phyloP scores from a whole-genome alignment of 495 filamentous ascomycete genomes.

The Aspergillus campestris region DNA sequence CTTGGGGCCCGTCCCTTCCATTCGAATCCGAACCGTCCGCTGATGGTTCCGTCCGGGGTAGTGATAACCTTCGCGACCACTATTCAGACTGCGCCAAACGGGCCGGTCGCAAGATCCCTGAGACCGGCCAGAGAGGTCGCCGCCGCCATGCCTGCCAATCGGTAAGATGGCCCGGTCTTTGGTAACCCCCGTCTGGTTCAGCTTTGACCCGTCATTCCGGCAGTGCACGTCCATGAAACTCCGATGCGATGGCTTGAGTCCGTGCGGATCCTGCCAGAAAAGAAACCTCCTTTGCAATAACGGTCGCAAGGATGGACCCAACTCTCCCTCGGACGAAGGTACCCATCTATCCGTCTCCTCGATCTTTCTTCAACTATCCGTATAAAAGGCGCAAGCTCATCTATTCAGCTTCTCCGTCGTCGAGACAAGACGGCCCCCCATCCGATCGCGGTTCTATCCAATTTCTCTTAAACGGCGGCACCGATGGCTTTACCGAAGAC shows the following conservation, averaged over 20 bases:
- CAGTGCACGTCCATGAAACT: conserved; percentile 47
- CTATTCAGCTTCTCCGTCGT: conserved; percentile 14
- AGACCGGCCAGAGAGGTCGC: conserved; percentile 38
- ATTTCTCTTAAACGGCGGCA: conserved; percentile 40
- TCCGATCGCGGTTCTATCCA: conserved; percentile 41
- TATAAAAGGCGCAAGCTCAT: background rate
- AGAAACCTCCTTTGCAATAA: conserved; percentile 38
- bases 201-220: background rate
- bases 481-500: conserved; percentile 37
- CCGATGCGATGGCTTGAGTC: conserved; percentile 40
- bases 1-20: background rate
- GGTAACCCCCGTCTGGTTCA: background rate
- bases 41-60: conserved; percentile 6
- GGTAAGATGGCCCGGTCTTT: conserved; percentile 12
- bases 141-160: conserved; percentile 42
- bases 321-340: conserved; percentile 3
- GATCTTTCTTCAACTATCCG: background rate
- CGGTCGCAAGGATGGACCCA: conserved; percentile 13
- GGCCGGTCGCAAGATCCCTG: conserved; percentile 34
- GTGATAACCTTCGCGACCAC: conserved; percentile 41
- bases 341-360: background rate
- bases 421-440: conserved; percentile 17
- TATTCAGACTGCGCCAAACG: conserved; percentile 34
- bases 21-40: background rate
- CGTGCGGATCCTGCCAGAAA: conserved; percentile 40